These are phyloP conservation scores for Aegilops longissima DNA, from an alignment of 176 grass and related monocot species.

Conservation along the genomic window DNA sequence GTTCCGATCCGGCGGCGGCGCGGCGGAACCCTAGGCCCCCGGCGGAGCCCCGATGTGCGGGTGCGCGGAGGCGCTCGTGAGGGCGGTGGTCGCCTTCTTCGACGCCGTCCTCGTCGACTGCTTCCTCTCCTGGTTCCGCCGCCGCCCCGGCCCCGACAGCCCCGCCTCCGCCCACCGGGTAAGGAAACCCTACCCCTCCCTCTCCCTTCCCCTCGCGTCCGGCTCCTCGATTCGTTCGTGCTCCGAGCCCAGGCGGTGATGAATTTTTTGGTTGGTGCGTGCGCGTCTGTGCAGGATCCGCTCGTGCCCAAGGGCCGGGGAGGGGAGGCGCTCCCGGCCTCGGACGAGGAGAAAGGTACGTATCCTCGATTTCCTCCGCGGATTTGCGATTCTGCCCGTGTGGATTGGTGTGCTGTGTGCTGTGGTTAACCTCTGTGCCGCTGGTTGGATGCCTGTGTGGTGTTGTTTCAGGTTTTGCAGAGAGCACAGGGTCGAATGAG, in stretches of 20 bases:
- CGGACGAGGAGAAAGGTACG: constrained; percentile 30
- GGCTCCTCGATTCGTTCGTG: too few relatives aligned
- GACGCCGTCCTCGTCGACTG: constrained; percentile 51
- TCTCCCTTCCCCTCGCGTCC: background rate
- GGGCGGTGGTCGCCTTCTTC: constrained; percentile 47
- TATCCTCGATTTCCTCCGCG: background rate
- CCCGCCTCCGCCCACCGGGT: background rate
- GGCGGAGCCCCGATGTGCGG: constrained; percentile 29
- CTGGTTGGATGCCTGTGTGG: background rate
- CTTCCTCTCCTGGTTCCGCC: constrained; percentile 52
- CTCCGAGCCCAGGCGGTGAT: background rate
- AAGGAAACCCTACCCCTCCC: background rate
- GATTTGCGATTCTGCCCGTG: background rate
- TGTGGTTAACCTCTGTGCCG: background rate
- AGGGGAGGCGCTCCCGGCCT: constrained; percentile 14
- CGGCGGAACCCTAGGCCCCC: constrained; percentile 15
- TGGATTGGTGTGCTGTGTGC: too few relatives aligned
- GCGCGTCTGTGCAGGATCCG: constrained; percentile 25
- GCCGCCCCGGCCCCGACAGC: background rate
- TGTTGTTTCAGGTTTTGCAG: constrained; percentile 13
- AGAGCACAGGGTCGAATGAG: background rate
- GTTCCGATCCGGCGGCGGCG: background rate
- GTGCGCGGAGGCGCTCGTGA: constrained; percentile 26
- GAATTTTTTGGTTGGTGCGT: background rate
- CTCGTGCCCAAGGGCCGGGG: constrained; percentile 19